These are phyloP conservation scores for Truncatella angustata DNA, from an alignment of 2,329 filamentous ascomycete genomes.

Conservation along the genomic window DNA sequence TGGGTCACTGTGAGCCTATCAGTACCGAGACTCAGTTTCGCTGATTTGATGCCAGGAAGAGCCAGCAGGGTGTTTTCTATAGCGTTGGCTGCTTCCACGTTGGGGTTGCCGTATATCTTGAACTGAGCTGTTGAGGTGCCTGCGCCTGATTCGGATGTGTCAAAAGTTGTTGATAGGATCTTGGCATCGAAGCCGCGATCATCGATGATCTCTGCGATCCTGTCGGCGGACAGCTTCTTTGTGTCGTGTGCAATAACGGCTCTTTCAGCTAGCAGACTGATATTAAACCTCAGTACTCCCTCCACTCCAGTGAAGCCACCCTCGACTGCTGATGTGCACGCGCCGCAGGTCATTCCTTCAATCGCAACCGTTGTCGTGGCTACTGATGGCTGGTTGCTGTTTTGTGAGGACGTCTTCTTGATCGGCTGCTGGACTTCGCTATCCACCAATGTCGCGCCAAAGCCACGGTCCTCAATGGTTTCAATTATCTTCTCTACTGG, in stretches of 20 bases:
- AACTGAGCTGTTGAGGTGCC: slow-evolving; percentile 67
- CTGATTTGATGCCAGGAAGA: slow-evolving; percentile 71
- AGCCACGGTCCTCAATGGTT: slow-evolving; percentile 70
- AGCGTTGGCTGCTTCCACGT: slow-evolving; percentile 67
- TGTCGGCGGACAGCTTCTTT: slow-evolving; percentile 64
- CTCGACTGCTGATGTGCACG: slow-evolving; percentile 91
- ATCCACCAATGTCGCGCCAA: slow-evolving; percentile 76
- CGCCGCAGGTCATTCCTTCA: slow-evolving; percentile 96
- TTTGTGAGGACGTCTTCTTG: slow-evolving; percentile 27
- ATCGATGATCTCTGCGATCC: slow-evolving; percentile 81
- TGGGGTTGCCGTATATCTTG: slow-evolving; percentile 77
- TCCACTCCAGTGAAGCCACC: slow-evolving; percentile 73
- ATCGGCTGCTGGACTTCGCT: slow-evolving; percentile 51
- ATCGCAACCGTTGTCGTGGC: slow-evolving; percentile 83
- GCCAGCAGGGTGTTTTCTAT: slow-evolving; percentile 68
- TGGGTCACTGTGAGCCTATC: slow-evolving; percentile 74
- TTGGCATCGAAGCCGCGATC: slow-evolving; percentile 86
- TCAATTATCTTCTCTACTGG: slow-evolving; percentile 54
- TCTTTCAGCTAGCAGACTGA: slow-evolving; percentile 88
- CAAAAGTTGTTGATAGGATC: slow-evolving; percentile 72
- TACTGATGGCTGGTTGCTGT: slow-evolving; percentile 38
- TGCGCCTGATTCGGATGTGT: slow-evolving; percentile 52
- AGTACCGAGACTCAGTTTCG: slow-evolving; percentile 69
- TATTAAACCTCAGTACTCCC: slow-evolving; percentile 86
- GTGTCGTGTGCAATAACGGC: slow-evolving; percentile 85